These are phyloP conservation scores for Inonotus hispidus DNA, from an alignment of 1,284 basidiomycete genomes.

Conservation along the genomic window DNA sequence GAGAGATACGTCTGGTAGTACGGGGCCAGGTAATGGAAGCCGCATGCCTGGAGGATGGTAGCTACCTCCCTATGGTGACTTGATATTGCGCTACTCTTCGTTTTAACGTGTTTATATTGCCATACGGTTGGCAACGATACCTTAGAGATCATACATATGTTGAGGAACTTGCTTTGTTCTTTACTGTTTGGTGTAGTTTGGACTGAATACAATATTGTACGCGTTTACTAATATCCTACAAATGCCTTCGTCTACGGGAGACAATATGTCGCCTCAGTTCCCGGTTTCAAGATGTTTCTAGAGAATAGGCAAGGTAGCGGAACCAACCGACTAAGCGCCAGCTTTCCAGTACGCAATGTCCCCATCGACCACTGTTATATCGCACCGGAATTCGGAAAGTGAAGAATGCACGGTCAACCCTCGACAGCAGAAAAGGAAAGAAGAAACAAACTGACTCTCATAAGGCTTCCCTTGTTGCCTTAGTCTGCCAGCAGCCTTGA, in stretches of 20 bases:
- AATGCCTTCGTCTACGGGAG: neutral
- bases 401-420: neutral
- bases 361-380: conserved; percentile 63
- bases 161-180: too few species aligned
- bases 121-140: too few species aligned
- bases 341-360: conserved; percentile 82
- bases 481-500: conserved; percentile 95
- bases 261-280: neutral
- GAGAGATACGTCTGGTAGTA: neutral
- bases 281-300: neutral
- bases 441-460: conserved; percentile 48
- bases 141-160: too few species aligned
- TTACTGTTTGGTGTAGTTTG: too few species aligned
- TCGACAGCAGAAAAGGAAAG: neutral
- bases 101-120: too few species aligned
- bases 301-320: neutral
- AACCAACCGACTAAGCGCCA: neutral
- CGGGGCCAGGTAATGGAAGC: neutral
- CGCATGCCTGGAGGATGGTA: conserved; percentile 12
- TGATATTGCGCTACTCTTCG: too few species aligned
- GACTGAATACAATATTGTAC: conserved; percentile 2
- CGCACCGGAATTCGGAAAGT: neutral
- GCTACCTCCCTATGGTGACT: neutral
- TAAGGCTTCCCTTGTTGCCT: conserved; percentile 97
- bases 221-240: neutral